Base-by-base conservation (phyloP, 2,329 filamentous ascomycete species). In the Stachybotrys elegans region DNA sequence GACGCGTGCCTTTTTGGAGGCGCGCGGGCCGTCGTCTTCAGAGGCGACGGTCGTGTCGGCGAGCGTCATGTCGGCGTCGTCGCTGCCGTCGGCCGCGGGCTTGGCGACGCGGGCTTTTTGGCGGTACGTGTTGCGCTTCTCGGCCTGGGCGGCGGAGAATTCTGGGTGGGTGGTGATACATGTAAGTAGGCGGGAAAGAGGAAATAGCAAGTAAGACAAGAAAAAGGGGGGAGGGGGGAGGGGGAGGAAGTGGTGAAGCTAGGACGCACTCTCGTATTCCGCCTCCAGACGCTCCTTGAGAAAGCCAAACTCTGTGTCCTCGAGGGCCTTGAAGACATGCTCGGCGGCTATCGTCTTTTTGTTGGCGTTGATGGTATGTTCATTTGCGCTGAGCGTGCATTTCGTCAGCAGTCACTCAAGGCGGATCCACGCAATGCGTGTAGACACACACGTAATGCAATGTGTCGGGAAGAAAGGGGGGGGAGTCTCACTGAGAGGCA, bases 331-430 rank as follows among this genome's bases (percentile, higher is more conserved):
- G 57, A 91, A 82, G 32, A 93, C 85, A 59, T 92, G 86, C 32
- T 76, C 74, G 1, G 86, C 85, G 55, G 80, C 76, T 54, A 93
- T 85, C 0, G 86, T 92, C 69, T 91, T 91, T 61, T 89, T 86
- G 60, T 78, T 78, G n/a, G 76, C 74, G 40, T 68, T 68, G 42
- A 75, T 63, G 6, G 87, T 87, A 56, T 82, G 75, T 54, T 88
- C 84, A 55, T 88, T 89, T 36, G 88, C 84, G 49, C 86, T 91
- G 49, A 12, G 8, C n/a, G 19, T 17, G n/a, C 31, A 17, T 29
- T 29, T 22, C 5, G 11, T 29, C 13, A 42, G 55, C 37, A 53
- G 40, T 32, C 20, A 12, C n/a, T n/a, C n/a, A n/a, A n/a, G n/a
- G n/a, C n/a, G n/a, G n/a, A n/a, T n/a, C n/a, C n/a, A n/a, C n/a